Evolutionary conservation across 2,329 filamentous ascomycete genomes (phyloP).

Genomic region (Lizonia empirigonia): DNA sequence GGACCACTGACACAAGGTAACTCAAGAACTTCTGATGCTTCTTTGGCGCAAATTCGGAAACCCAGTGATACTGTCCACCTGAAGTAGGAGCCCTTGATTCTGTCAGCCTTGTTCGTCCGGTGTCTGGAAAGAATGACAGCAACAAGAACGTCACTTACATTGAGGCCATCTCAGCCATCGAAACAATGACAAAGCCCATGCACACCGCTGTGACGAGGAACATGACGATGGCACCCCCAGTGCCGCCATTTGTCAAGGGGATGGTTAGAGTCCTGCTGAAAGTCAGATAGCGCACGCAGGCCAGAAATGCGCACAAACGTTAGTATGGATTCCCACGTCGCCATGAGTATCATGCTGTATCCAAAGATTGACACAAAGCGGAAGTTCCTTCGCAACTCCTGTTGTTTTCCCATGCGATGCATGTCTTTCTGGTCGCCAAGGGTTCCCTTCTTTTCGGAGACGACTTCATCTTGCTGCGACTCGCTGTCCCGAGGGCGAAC

Average conservation of each 20-base stretch:
- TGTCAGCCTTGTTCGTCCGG: background rate
- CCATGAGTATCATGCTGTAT: slow-evolving; percentile 36
- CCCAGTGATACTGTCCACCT: slow-evolving; percentile 41
- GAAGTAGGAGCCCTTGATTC: slow-evolving; percentile 32
- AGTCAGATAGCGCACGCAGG: background rate
- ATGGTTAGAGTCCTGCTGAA: slow-evolving; percentile 23
- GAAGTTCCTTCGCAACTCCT: slow-evolving; percentile 37
- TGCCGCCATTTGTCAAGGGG: slow-evolving; percentile 35
- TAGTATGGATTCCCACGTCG: slow-evolving; percentile 34
- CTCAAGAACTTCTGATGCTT: slow-evolving; percentile 32
- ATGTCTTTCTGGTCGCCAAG: slow-evolving; percentile 31
- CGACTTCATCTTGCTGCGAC: slow-evolving; percentile 11
- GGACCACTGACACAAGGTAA: slow-evolving; percentile 14
- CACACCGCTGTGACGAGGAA: slow-evolving; percentile 31
- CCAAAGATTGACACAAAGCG: slow-evolving; percentile 35
- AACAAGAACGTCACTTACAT: slow-evolving; percentile 19
- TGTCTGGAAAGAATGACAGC: background rate
- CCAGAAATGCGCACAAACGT: slow-evolving; percentile 15
- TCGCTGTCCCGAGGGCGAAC: slow-evolving; percentile 14
- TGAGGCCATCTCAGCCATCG: slow-evolving; percentile 40
- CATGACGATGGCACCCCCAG: slow-evolving; percentile 32
- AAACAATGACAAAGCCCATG: slow-evolving; percentile 30
- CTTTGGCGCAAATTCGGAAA: slow-evolving; percentile 34
- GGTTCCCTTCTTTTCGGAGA: slow-evolving; percentile 30
- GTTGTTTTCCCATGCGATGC: slow-evolving; percentile 37